These are phyloP conservation scores for Venturia carpophila DNA, from an alignment of 2,329 filamentous ascomycete species.

Conservation along the genomic window DNA sequence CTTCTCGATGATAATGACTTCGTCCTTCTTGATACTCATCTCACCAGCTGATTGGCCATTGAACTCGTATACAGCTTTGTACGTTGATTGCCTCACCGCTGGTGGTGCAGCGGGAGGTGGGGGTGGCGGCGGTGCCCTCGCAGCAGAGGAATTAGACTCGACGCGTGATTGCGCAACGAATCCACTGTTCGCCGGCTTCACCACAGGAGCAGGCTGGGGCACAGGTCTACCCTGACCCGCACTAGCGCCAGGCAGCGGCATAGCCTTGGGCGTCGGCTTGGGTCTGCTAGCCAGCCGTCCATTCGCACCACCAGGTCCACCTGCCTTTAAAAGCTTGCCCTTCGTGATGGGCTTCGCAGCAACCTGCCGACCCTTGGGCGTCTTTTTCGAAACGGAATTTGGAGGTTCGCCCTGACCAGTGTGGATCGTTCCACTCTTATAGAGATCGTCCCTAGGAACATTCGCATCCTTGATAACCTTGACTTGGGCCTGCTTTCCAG, in stretches of 20 bases:
- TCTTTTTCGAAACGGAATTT: slow-evolving; percentile 73
- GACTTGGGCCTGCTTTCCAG: slow-evolving; percentile 79
- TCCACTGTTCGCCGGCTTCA: slow-evolving; percentile 36
- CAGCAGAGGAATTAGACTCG: slow-evolving; percentile 33
- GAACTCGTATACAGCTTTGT: slow-evolving; percentile 91
- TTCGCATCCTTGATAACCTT: slow-evolving; percentile 86
- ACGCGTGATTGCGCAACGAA: slow-evolving; percentile 34
- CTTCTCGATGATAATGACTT: slow-evolving; percentile 81
- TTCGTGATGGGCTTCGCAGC: slow-evolving; percentile 85
- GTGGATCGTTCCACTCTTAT: slow-evolving; percentile 90
- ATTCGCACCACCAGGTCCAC: slow-evolving; percentile 73
- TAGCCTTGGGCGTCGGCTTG: slow-evolving; percentile 29
- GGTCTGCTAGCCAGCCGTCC: slow-evolving; percentile 57
- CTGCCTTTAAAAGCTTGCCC: slow-evolving; percentile 84
- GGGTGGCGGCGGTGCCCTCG: slow-evolving; percentile 50
- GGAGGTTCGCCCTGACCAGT: slow-evolving; percentile 77
- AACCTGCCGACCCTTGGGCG: slow-evolving; percentile 78
- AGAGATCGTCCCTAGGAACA: slow-evolving; percentile 64
- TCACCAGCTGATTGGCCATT: slow-evolving; percentile 77
- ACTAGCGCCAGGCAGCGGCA: slow-evolving; percentile 28
- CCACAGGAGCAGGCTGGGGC: neutral
- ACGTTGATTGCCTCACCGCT: slow-evolving; percentile 62
- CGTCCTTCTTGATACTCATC: slow-evolving; percentile 68
- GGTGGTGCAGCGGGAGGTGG: slow-evolving; percentile 55
- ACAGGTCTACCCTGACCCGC: neutral